Evolutionary conservation across 495 filamentous ascomycete species (phyloP).

Genomic region (Penicillium verhagenii): DNA sequence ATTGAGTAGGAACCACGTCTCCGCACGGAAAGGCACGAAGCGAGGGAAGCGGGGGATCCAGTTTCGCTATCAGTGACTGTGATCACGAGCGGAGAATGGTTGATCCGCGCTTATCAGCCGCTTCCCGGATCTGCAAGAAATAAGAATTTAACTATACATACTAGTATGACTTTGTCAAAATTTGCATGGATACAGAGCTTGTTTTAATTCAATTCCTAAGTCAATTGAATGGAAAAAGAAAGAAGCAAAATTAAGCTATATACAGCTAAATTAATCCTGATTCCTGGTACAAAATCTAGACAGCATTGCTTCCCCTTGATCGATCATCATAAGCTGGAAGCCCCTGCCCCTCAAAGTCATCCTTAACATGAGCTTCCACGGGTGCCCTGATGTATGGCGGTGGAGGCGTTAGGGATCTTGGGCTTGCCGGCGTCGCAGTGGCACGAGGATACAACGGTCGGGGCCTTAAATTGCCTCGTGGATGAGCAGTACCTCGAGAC

Average conservation of each 20-base stretch:
- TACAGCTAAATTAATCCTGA: not conserved
- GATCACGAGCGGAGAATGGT: conserved; percentile 5
- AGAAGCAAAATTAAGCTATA: too few species aligned
- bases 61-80: conserved; percentile 3
- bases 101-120: conserved; percentile 10
- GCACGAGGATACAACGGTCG: not conserved
- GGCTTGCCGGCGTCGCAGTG: not conserved
- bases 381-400: not conserved
- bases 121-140: not conserved
- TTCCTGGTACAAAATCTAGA: not conserved
- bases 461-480: not conserved
- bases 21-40: conserved; percentile 8
- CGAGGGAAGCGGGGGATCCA: conserved; percentile 9
- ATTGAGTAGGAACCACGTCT: conserved; percentile 2
- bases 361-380: not conserved
- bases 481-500: not conserved
- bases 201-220: too few species aligned
- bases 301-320: not conserved
- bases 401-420: not conserved
- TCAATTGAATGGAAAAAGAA: too few species aligned
- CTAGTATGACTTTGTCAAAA: too few species aligned
- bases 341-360: not conserved
- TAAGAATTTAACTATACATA: too few species aligned
- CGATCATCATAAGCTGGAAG: not conserved
- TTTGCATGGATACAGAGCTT: not conserved